phyloP scores from a whole-genome alignment of 306 rosid genomes.

The Trifolium pratense region DNA sequence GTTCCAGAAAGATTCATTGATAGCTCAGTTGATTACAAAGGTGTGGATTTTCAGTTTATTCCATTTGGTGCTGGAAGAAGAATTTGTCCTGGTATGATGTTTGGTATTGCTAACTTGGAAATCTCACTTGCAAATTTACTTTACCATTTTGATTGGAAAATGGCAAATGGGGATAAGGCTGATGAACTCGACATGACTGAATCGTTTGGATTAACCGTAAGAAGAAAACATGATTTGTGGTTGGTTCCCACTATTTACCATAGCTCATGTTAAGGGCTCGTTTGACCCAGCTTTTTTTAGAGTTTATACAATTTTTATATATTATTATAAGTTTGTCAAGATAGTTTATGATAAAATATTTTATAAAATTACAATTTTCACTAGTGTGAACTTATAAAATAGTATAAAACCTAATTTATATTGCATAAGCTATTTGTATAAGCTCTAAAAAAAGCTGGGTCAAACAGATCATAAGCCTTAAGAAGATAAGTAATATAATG shows the following conservation, averaged over 20 bases:
- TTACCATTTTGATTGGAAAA: conserved; percentile 3
- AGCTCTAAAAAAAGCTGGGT: no score
- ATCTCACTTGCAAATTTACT: neutral
- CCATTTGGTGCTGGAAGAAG: conserved; percentile 11
- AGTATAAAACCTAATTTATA: no score
- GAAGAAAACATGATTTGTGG: conserved; percentile 1
- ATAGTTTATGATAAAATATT: no score
- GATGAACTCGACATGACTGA: neutral
- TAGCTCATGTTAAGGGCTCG: neutral
- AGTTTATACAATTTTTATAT: no score
- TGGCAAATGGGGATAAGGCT: neutral
- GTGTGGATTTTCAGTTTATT: neutral
- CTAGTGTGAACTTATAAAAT: no score
- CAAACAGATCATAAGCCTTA: no score
- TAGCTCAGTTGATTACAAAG: neutral
- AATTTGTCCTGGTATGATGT: neutral
- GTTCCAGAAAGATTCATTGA: neutral
- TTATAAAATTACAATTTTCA: no score
- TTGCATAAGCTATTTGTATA: no score
- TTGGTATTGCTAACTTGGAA: conserved; percentile 1
- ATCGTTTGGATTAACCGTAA: neutral
- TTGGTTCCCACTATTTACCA: neutral
- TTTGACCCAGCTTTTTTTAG: no score
- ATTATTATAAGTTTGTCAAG: no score
- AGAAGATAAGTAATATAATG: no score